phyloP scores from a whole-genome alignment of 106 monocot species.

The Acorus gramineus region DNA sequence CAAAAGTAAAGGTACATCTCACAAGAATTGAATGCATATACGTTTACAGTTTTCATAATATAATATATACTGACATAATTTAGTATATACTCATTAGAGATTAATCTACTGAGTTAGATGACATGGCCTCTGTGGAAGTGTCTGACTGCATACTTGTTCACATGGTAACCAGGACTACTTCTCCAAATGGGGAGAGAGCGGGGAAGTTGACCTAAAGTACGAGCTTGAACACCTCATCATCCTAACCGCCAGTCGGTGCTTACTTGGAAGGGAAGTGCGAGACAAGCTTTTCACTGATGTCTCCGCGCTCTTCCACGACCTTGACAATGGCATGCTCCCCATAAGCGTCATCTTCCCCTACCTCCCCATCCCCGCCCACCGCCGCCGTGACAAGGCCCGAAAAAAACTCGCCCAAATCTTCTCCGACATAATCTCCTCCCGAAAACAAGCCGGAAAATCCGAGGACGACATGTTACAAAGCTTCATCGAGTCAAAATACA shows the following conservation, averaged over 20 bases:
- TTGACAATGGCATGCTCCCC: constrained; percentile 31
- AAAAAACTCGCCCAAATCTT: constrained; percentile 10
- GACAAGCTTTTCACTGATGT: constrained; percentile 96
- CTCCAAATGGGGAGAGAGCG: constrained; percentile 93
- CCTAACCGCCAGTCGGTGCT: constrained; percentile 87
- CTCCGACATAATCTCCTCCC: too few species aligned
- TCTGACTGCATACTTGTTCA: too few species aligned
- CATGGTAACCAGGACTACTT: constrained; percentile 60
- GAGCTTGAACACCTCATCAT: constrained; percentile 96
- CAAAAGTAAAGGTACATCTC: too few species aligned
- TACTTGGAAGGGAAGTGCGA: constrained; percentile 87
- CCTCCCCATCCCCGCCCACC: constrained; percentile 87
- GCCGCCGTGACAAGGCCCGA: constrained; percentile 66
- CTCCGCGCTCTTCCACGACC: constrained; percentile 93
- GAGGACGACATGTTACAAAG: too few species aligned
- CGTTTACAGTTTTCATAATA: too few species aligned
- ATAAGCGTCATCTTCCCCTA: constrained; percentile 92
- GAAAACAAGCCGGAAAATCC: too few species aligned
- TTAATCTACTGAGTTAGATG: too few species aligned
- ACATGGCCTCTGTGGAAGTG: too few species aligned
- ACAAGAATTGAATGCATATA: too few species aligned
- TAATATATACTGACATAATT: too few species aligned
- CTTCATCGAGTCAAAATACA: constrained; percentile 71
- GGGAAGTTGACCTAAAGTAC: constrained; percentile 83
- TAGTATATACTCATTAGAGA: too few species aligned